Conservation (phyloP, 78 protist species). For the Dictyostelium firmibasis region DNA sequence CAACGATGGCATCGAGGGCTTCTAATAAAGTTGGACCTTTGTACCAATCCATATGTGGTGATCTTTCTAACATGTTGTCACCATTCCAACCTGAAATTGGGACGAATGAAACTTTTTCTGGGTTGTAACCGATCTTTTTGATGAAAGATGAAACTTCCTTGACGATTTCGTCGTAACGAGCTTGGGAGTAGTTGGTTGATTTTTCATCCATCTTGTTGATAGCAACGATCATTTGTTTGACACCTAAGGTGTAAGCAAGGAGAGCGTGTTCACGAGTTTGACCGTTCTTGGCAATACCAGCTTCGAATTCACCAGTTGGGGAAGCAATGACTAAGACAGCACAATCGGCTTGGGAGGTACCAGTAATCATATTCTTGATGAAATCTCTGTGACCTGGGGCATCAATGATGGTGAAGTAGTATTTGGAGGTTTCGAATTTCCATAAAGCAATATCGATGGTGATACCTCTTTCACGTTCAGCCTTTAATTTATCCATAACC, state of each 20-base stretch:
- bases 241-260: slow-evolving; percentile 98
- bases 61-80: slow-evolving; percentile 92
- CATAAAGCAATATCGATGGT: slow-evolving; percentile 97
- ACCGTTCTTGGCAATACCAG: slow-evolving; percentile 97
- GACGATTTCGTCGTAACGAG: slow-evolving; percentile 93
- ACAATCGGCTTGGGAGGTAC: slow-evolving; percentile 98
- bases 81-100: slow-evolving; percentile 98
- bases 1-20: slow-evolving; percentile 92
- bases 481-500: slow-evolving; percentile 98
- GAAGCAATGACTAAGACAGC: slow-evolving; percentile 96
- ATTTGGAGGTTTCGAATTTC: slow-evolving; percentile 98
- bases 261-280: slow-evolving; percentile 99
- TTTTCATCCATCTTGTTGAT: slow-evolving; percentile 98
- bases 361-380: slow-evolving; percentile 99
- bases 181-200: slow-evolving; percentile 89
- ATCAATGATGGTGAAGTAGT: slow-evolving; percentile 99
- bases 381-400: slow-evolving; percentile 99
- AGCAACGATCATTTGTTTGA: slow-evolving; percentile 96
- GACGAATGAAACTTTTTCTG: slow-evolving; percentile 93
- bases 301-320: slow-evolving; percentile 97
- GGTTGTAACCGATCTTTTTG: slow-evolving; percentile 95
- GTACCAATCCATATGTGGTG: slow-evolving; percentile 95
- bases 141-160: slow-evolving; percentile 87
- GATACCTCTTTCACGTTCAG: slow-evolving; percentile 97
- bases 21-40: slow-evolving; percentile 93